These are phyloP conservation scores for Cymodocea nodosa DNA, from an alignment of 116 monocot species.

Conservation along the genomic window DNA sequence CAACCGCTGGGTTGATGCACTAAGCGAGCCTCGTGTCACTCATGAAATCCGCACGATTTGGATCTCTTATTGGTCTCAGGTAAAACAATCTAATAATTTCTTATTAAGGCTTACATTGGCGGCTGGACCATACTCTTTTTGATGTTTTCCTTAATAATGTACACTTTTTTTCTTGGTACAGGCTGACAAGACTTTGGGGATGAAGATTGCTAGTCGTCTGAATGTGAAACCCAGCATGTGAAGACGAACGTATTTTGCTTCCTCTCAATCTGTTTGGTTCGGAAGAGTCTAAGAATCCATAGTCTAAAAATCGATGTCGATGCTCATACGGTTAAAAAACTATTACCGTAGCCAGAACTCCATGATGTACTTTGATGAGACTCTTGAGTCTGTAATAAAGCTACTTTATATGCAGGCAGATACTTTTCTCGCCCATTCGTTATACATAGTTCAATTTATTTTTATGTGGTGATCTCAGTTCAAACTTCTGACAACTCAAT, in stretches of 20 bases:
- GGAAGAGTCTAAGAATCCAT: no score
- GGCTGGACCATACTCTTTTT: not conserved
- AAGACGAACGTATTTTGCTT: not conserved
- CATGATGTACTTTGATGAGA: no score
- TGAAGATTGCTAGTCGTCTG: conserved; percentile 60
- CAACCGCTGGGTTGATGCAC: conserved; percentile 46
- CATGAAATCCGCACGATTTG: conserved; percentile 80
- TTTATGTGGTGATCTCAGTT: no score
- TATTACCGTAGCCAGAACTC: no score
- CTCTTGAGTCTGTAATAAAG: no score
- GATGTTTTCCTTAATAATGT: not conserved
- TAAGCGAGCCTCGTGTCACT: conserved; percentile 59
- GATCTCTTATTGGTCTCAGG: conserved; percentile 88
- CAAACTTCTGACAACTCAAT: no score
- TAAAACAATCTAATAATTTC: conserved; percentile 1
- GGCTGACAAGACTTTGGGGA: conserved; percentile 59
- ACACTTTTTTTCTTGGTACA: conserved; percentile 14
- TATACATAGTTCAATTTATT: no score
- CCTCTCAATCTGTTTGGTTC: not conserved
- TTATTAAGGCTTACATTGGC: not conserved
- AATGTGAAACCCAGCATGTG: conserved; percentile 73
- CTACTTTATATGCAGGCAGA: no score
- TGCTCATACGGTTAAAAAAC: no score
- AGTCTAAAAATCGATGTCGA: no score
- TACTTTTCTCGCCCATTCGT: no score